Conservation (phyloP, 768 basidiomycete genomes). For the Pleurotus sapidus region DNA sequence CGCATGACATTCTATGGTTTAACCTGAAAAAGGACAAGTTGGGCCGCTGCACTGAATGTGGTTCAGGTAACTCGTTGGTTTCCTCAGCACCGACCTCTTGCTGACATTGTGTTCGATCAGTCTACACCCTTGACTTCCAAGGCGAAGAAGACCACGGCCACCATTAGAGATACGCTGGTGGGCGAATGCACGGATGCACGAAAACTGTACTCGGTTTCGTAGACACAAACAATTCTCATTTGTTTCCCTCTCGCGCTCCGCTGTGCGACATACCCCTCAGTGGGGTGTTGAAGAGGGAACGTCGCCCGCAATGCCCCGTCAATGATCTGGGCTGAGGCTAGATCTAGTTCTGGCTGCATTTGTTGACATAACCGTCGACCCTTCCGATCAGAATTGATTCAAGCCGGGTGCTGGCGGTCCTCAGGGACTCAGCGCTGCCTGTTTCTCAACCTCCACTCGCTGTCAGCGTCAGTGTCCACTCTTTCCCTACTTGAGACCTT, state of each 20-base stretch:
- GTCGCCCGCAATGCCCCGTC: background rate
- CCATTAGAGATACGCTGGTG: conserved; percentile 6
- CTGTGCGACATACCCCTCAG: background rate
- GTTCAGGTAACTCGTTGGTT: conserved; percentile 63
- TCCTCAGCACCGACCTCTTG: background rate
- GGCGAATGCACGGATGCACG: background rate
- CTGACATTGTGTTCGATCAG: conserved; percentile 31
- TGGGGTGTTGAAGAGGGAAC: too few species aligned
- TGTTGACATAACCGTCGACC: background rate
- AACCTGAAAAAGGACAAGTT: conserved; percentile 60
- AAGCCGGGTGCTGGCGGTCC: too few species aligned
- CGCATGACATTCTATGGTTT: conserved; percentile 92
- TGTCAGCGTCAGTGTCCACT: too few species aligned
- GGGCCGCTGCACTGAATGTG: conserved; percentile 89
- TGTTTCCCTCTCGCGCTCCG: background rate
- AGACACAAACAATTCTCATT: background rate
- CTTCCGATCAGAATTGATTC: too few species aligned
- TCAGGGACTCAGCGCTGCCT: too few species aligned
- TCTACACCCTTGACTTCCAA: conserved; percentile 65
- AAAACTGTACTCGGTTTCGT: conserved; percentile 1
- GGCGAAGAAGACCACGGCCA: conserved; percentile 11
- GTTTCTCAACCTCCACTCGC: too few species aligned
- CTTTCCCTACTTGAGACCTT: too few species aligned
- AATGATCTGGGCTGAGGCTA: background rate
- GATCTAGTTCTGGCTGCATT: background rate